A percentile compares a stretch with the other conserved stretches of the same genome.
These are phyloP conservation scores for Papilionanthe hybrid DNA, from an alignment of 116 monocot genomes.

Conservation along the genomic window DNA sequence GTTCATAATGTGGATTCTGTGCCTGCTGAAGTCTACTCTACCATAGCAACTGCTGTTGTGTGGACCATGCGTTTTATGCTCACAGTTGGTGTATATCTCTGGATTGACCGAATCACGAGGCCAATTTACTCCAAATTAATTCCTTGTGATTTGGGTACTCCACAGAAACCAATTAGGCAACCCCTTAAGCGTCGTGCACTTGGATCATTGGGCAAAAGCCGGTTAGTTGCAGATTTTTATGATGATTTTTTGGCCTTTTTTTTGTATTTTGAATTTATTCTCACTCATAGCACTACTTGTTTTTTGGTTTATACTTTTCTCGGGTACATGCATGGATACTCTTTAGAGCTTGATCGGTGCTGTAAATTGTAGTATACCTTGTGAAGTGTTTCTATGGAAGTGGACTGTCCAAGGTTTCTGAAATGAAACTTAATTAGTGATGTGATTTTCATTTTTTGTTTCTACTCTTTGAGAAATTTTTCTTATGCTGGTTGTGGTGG, in stretches of 20 bases:
- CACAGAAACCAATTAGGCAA: constrained; percentile 36
- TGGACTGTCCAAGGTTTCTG: not conserved
- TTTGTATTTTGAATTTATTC: not conserved
- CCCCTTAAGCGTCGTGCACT: constrained; percentile 48
- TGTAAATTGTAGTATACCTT: not conserved
- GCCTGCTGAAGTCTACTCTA: constrained; percentile 75
- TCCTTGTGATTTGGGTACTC: constrained; percentile 67
- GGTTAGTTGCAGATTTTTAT: constrained; percentile 26
- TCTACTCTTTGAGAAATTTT: not conserved
- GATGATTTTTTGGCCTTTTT: not conserved
- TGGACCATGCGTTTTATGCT: constrained; percentile 85
- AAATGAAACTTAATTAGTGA: not conserved
- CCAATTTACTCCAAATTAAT: constrained; percentile 83
- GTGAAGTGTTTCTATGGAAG: not conserved
- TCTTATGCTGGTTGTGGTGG: not conserved
- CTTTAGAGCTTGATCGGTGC: not conserved
- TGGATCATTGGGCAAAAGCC: constrained; percentile 86
- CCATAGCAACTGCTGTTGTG: constrained; percentile 62
- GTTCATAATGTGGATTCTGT: constrained; percentile 74
- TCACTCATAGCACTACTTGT: not conserved
- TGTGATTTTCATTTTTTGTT: not conserved
- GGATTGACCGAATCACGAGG: constrained; percentile 58
- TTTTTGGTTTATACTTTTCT: not conserved
- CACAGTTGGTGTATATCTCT: constrained; percentile 60
- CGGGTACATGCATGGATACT: not conserved